Percentiles rank a stretch among this genome's conserved stretches.
Evolutionary conservation across 2,329 filamentous ascomycete species (phyloP).

Genomic region (Penicillium paneum): DNA sequence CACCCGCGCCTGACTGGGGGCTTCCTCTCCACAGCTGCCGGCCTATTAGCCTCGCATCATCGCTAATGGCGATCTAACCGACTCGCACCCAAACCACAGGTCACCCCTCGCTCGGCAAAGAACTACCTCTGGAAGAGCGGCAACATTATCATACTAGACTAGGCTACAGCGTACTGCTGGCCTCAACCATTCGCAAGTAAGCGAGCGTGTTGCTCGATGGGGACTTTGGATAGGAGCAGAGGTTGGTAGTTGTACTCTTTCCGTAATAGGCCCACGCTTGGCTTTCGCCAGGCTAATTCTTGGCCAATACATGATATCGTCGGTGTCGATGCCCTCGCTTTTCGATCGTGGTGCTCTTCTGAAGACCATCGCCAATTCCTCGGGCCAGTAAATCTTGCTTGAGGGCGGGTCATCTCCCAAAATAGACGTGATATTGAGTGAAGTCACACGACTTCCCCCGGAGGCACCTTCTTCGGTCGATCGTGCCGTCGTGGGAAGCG

Average conservation of each 20-base stretch:
- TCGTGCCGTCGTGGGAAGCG: conserved; percentile 39
- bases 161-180: conserved; percentile 36
- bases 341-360: not conserved
- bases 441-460: conserved; percentile 24
- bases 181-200: conserved; percentile 28
- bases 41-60: conserved; percentile 25
- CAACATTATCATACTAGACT: conserved; percentile 36
- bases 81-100: conserved; percentile 35
- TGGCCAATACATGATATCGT: not conserved
- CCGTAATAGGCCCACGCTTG: conserved; percentile 34
- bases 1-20: conserved; percentile 25
- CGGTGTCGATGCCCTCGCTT: not conserved
- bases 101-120: conserved; percentile 32
- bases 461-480: conserved; percentile 39
- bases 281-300: conserved; percentile 27
- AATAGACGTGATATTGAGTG: conserved; percentile 27
- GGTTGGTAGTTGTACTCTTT: conserved; percentile 16
- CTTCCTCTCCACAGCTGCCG: conserved; percentile 24
- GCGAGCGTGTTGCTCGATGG: conserved; percentile 37
- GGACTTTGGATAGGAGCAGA: conserved; percentile 35
- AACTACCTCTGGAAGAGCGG: conserved; percentile 40
- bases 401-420: conserved; percentile 43
- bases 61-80: conserved; percentile 27
- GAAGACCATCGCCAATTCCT: not conserved
- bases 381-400: conserved; percentile 40